Percentiles rank a stretch among this genome's conserved stretches.
Conservation (phyloP, 108 stramenopile species). For the Poteriospumella lacustris region DNA sequence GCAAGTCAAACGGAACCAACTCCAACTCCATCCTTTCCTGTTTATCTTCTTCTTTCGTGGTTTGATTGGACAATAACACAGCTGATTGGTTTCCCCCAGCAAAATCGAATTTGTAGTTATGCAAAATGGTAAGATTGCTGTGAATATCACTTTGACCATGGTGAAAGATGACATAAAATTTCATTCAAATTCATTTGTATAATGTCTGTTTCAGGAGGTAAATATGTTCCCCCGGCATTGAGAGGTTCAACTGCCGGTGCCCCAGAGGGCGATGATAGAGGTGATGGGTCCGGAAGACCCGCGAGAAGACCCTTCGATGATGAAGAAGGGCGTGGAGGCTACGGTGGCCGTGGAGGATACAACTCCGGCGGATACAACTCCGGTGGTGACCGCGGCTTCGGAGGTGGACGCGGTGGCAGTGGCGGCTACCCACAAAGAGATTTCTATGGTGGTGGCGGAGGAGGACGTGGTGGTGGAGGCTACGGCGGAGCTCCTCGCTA, state of each 20-base stretch:
- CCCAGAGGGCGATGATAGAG: constrained; percentile 6
- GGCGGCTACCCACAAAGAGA: constrained; percentile 24
- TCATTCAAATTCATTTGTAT: neutral
- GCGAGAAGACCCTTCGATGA: neutral
- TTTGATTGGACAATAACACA: too few species aligned
- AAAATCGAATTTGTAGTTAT: too few species aligned
- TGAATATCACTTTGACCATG: neutral
- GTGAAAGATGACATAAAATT: neutral
- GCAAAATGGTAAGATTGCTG: constrained; percentile 10
- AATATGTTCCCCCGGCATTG: constrained; percentile 33
- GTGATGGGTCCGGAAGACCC: neutral
- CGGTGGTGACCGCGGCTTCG: constrained; percentile 1
- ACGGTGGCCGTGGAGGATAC: constrained; percentile 10
- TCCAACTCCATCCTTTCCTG: too few species aligned
- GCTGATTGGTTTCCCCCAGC: too few species aligned
- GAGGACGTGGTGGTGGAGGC: neutral
- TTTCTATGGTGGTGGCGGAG: constrained; percentile 29
- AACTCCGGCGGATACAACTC: neutral
- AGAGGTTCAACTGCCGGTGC: constrained; percentile 17
- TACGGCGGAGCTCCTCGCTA: constrained; percentile 27
- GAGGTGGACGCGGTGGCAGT: constrained; percentile 30
- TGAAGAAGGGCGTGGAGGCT: constrained; percentile 21
- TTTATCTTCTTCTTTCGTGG: too few species aligned
- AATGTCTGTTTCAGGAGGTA: constrained; percentile 1
- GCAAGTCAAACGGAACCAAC: too few species aligned